phyloP scores from a whole-genome alignment of 768 basidiomycete species.

The Leucogyrophana mollusca region DNA sequence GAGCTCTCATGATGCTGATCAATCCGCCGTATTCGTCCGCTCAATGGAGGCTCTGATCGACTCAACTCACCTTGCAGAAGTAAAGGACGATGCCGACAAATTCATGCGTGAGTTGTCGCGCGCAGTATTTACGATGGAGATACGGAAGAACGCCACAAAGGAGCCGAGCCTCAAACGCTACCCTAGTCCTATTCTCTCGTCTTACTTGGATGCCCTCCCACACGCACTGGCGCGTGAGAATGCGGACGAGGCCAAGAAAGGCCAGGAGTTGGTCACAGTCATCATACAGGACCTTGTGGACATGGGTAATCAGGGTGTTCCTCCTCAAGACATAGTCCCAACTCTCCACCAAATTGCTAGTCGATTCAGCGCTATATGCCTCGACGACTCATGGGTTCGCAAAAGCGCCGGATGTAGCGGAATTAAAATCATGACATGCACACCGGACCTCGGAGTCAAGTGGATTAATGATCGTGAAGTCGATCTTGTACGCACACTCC shows the following conservation, averaged over 20 bases:
- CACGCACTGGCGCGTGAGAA: conserved; percentile 71
- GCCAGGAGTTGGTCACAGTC: conserved; percentile 55
- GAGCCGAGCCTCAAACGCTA: conserved; percentile 52
- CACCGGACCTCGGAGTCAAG: conserved; percentile 66
- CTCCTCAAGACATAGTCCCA: conserved; percentile 54
- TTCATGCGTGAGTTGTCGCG: conserved; percentile 70
- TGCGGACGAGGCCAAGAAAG: conserved; percentile 55
- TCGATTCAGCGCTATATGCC: conserved; percentile 81
- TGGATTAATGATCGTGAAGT: conserved; percentile 88
- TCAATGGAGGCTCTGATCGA: conserved; percentile 79
- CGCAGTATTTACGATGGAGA: conserved; percentile 73
- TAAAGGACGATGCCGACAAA: conserved; percentile 64
- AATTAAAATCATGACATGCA: conserved; percentile 74
- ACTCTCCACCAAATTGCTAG: conserved; percentile 81
- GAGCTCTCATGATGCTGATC: conserved; percentile 72
- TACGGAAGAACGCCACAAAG: conserved; percentile 56
- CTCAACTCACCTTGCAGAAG: conserved; percentile 65
- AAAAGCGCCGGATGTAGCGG: conserved; percentile 91
- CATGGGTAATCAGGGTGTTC: conserved; percentile 47
- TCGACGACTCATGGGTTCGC: conserved; percentile 86
- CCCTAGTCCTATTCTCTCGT: conserved; percentile 58
- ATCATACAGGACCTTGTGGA: conserved; percentile 68
- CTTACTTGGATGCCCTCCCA: conserved; percentile 80
- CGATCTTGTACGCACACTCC: conserved; percentile 85
- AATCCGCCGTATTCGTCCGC: conserved; percentile 68